Evolutionary conservation across 169 alveolate genomes (phyloP).

Genomic region (Cryptosporidium canis): DNA sequence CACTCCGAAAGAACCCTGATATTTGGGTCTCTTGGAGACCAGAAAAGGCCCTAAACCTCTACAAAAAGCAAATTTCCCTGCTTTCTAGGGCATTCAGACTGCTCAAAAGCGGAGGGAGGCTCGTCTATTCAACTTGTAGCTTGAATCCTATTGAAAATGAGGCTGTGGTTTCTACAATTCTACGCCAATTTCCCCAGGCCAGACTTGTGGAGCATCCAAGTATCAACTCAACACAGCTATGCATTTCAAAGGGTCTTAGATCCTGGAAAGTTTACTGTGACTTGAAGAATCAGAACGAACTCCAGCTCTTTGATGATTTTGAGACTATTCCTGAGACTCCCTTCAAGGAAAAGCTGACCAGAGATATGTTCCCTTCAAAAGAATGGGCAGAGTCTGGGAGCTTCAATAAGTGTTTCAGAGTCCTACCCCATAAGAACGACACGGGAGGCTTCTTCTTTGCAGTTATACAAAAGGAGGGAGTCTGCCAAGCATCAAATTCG

Average conservation of each 20-base stretch:
- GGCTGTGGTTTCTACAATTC: slow-evolving; percentile 87
- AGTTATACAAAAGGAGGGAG: slow-evolving; percentile 75
- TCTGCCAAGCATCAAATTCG: not conserved
- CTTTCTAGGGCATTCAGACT: slow-evolving; percentile 88
- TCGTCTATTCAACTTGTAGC: slow-evolving; percentile 95
- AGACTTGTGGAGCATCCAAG: slow-evolving; percentile 85
- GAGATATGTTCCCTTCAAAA: slow-evolving; percentile 73
- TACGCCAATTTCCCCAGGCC: slow-evolving; percentile 80
- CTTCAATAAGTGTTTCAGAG: slow-evolving; percentile 86
- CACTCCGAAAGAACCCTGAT: slow-evolving; percentile 92
- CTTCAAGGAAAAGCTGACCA: slow-evolving; percentile 75
- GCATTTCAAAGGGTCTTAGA: slow-evolving; percentile 78
- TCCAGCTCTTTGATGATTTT: slow-evolving; percentile 74
- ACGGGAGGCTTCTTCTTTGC: slow-evolving; percentile 96
- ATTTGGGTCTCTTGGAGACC: slow-evolving; percentile 94
- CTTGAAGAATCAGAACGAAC: slow-evolving; percentile 38
- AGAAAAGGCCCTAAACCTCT: slow-evolving; percentile 90
- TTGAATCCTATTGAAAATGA: slow-evolving; percentile 97
- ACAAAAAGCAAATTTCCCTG: slow-evolving; percentile 88
- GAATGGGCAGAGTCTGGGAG: slow-evolving; percentile 78
- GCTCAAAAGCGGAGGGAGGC: slow-evolving; percentile 84
- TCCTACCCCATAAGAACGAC: slow-evolving; percentile 93
- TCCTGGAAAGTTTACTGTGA: slow-evolving; percentile 81
- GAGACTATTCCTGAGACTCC: slow-evolving; percentile 78
- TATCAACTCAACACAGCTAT: slow-evolving; percentile 77